Evolutionary conservation across 352 stramenopile species (phyloP), one percentile per base, ranked within the genome.

Genomic region (Phytophthora multivora): DNA sequence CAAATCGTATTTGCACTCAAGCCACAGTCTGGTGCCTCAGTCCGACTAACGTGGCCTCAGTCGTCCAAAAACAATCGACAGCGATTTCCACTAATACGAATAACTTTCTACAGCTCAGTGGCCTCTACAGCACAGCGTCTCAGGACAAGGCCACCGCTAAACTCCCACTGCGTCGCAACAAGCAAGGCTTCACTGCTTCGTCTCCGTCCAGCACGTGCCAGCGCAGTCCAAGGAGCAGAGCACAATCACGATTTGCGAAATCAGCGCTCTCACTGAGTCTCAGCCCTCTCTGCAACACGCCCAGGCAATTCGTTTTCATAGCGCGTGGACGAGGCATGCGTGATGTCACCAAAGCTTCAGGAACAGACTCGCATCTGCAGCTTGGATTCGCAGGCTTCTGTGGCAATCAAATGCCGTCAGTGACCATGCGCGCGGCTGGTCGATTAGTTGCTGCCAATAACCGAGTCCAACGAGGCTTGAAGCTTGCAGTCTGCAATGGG

Each of bases 261-360:
- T 48, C 45, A 31, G 21, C n/a, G 40, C 43, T 71, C 63, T 18
- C 19, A 23, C 21, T 23, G 21, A 23, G 21, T 4, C 21, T 23
- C 21, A 12, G 53, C 11, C 53, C 47, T 51, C 30, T 60, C 43
- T 50, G 35, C 36, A 57, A 56, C 38, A 47, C 54, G 6, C 4
- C 13, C 16, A 41, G 26, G n/a, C 31, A 30, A 49, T 47, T 26
- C 39, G 25, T 49, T 56, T 53, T 41, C 43, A 41, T 9, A 42
- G 36, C 51, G 49, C 39, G 47, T 66, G 42, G 47, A 66, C 41
- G 26, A 69, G 64, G 35, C 59, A 53, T 25, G 28, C 43, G 48
- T 72, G 58, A 68, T 72, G 58, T 69, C 63, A 71, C 16, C 45
- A 40, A n/a, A 70, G 57, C 38, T 63, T 60, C 39, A 67, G 56